phyloP scores from a whole-genome alignment of 2,329 filamentous ascomycete genomes.

The Thielaviopsis populi region DNA sequence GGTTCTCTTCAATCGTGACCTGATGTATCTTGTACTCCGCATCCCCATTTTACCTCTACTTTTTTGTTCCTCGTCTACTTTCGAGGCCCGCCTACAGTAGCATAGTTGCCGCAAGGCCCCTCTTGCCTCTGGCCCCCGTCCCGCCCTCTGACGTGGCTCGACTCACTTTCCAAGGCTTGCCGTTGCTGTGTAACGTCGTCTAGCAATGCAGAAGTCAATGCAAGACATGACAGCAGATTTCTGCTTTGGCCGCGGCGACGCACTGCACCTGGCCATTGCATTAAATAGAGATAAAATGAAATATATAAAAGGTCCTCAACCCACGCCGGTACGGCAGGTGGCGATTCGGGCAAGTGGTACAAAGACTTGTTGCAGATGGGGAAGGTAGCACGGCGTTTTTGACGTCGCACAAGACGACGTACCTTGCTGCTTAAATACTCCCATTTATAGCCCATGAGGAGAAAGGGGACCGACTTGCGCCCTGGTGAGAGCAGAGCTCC shows the following conservation, averaged over 20 bases:
- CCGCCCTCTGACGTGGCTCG: background rate
- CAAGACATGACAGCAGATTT: constrained; percentile 1
- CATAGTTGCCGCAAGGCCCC: background rate
- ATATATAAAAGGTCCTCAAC: background rate
- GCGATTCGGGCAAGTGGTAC: background rate
- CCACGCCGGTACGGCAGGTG: background rate
- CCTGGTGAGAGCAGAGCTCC: background rate
- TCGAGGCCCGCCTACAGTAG: background rate
- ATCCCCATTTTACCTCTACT: background rate
- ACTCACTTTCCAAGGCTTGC: background rate
- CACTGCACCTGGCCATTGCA: too few relatives aligned
- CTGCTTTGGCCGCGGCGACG: background rate
- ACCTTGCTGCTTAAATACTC: background rate
- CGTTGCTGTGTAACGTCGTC: background rate
- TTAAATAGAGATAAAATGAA: too few relatives aligned
- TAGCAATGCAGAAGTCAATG: background rate
- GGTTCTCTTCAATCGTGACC: background rate
- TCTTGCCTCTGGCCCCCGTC: background rate
- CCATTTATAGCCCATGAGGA: too few relatives aligned
- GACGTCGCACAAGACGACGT: background rate
- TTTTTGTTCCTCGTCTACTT: background rate
- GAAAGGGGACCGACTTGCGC: too few relatives aligned
- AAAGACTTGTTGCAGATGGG: constrained; percentile 1
- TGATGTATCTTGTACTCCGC: background rate
- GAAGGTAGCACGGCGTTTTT: background rate